Evolutionary conservation across 768 basidiomycete species (phyloP), one percentile per base, ranked within the genome.

Genomic region (Russula ochroleuca): DNA sequence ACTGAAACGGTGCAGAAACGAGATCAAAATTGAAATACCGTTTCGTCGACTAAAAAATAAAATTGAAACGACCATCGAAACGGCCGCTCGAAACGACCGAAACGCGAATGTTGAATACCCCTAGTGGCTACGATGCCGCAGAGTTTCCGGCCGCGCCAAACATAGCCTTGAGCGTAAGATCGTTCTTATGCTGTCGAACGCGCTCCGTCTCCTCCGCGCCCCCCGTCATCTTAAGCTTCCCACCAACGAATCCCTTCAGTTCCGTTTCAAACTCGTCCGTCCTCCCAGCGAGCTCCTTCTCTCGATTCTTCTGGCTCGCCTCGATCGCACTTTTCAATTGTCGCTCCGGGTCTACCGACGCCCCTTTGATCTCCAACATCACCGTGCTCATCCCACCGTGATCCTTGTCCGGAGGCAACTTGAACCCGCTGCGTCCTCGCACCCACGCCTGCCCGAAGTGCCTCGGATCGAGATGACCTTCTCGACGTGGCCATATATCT

Each of bases 261-360:
- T 98, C 96, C 15, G 81, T 79, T 69, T 92, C 84, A 74, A 98
- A 85, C 68, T 92, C 93, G 73, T 97, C 93, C 49, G 87, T 82
- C 62, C 84, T 80, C 53, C 73, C 79, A 23, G 85, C 85, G 21
- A 87, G 76, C 73, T 94, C 90, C 75, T 83, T 85, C 76, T 92
- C 83, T 58, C 96, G 76, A 65, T 78, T 83, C 78, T 84, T 87
- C 78, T 94, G 87, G 70, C 83, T 96, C 67, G 87, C 88, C 70
- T 88, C 94, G 63, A 99, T 98, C 8, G 96, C 96, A n/a, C n/a
- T n/a, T 73, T 92, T 91, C 77, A 98, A 78, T 56, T 96, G 84
- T 70, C 81, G 81, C 67, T 90, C 85, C 8, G 92, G 90, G 70
- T 98, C 94, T 4, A 89, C 80, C 5, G 86, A 77, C 15, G 93